phyloP scores from a whole-genome alignment of 768 basidiomycete genomes.

The Rhodotorula paludigena region DNA sequence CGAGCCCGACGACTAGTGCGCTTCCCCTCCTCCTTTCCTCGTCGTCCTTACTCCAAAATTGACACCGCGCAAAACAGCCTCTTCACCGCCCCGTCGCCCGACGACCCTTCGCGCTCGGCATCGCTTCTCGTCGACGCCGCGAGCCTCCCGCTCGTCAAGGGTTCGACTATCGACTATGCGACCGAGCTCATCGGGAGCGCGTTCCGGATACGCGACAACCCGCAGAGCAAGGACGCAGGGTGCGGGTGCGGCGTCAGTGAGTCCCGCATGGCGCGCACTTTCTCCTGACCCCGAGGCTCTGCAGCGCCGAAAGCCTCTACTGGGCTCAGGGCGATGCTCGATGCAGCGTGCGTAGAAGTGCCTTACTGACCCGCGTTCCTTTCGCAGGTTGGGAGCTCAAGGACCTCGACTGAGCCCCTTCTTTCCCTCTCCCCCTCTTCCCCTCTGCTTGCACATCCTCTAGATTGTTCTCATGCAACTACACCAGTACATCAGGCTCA shows the following conservation, averaged over 20 bases:
- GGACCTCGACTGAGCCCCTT: slow-evolving; percentile 25
- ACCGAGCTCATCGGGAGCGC: slow-evolving; percentile 92
- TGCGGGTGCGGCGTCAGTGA: slow-evolving; percentile 80
- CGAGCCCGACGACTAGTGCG: slow-evolving; percentile 79
- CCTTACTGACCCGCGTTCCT: not conserved
- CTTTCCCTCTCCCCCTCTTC: not conserved
- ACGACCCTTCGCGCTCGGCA: slow-evolving; percentile 7
- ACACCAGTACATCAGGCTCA: not conserved
- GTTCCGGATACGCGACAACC: slow-evolving; percentile 77
- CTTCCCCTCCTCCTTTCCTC: slow-evolving; percentile 2
- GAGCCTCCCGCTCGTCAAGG: slow-evolving; percentile 76
- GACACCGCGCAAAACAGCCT: too few species aligned
- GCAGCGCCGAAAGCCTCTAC: not conserved
- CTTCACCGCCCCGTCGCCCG: slow-evolving; percentile 46
- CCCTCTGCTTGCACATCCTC: too few species aligned
- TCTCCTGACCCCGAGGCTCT: not conserved
- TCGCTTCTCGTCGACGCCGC: slow-evolving; percentile 74
- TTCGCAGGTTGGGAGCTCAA: slow-evolving; percentile 37
- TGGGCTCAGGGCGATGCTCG: too few species aligned
- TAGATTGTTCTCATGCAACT: too few species aligned
- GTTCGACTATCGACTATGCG: slow-evolving; percentile 81
- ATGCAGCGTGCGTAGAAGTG: not conserved
- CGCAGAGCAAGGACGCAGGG: slow-evolving; percentile 72
- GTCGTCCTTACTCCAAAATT: too few species aligned
- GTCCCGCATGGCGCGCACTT: not conserved